Base-by-base conservation (phyloP, 2,329 filamentous ascomycete genomes). In the Chrysosphaeria jannelii region DNA sequence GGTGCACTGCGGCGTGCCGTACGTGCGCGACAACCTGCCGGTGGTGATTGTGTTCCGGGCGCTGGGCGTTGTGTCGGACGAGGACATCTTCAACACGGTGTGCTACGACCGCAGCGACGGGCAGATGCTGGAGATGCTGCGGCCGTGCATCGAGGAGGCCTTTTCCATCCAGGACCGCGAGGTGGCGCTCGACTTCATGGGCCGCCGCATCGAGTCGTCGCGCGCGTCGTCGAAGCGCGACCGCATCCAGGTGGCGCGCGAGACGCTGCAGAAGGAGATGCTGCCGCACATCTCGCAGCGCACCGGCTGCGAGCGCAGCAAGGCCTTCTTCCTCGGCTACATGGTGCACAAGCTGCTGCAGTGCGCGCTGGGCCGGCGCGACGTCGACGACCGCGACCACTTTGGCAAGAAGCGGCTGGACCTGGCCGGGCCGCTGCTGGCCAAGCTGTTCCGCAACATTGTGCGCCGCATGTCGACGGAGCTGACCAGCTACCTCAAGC, bases 351-450 rank as follows among this genome's bases (percentile, higher is more conserved):
- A 85, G 40, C 58, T 97, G 35, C 55, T 93, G 13, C 81, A 91
- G 44, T 90, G 79, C 40, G 75, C 79, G 25, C 57, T 97, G 22
- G 88, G 85, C 24, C 69, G 85, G 30, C 70, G 78, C 30, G 85
- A 93, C 40, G 76, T 78, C 13, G 85, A 97, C 38, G 85, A 97
- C 39, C 74, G 85, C 51, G 85, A 97, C 51, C 88, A 97, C 44
- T 91, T 97, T 39, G 85, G 85, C 37, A 93, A 93, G 58, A 97
- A 97, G 57, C 71, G 85, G 33, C 56, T 97, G 27, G 85, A 97
- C 50, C 57, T 97, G 36, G 81, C 85, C 27, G 85, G 85, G 31
- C 81, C 85, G 15, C 54, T 97, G 27, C 63, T 97, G 34, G 81
- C 81, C n/a, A 89, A 88, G 41, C 58, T 97, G 20, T 97, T 97